Base-by-base conservation (phyloP, 768 basidiomycete species). In the Lactarius hatsudake region DNA sequence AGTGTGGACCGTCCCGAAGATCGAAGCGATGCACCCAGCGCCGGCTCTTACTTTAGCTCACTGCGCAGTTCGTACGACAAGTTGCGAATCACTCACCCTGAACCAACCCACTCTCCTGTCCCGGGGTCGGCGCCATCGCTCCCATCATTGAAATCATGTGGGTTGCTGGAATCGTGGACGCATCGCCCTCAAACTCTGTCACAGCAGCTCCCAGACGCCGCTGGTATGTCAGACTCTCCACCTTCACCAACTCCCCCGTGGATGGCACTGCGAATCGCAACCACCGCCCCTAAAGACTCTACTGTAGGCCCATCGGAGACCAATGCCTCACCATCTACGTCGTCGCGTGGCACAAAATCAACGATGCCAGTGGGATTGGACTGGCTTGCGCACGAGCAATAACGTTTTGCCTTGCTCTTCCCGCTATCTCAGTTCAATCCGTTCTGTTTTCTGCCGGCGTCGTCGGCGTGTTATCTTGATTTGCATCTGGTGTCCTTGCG, bases 131-230 rank as follows among this genome's bases (percentile, higher is more conserved):
- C 64, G 59, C 63, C 78, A 69, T 85, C 87, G 23, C 76, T 91
- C 66, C 90, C 90, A 38, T 91, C 90, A 43, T 78, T 91, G 62
- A 91, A 90, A 76, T 84, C 86, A 38, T 89, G 87, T 69, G 90
- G 90, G 26, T 79, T 91, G 55, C 78, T 91, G 48, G 88, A 90
- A 71, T 79, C 81, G 65, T 82, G 85, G 85, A 65, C 76, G 23
- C 56, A 66, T 53, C 62, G 40, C 26, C 62, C 40, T 43, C 69
- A 59, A 28, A 51, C 40, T 26, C 63, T 17, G 26, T 56, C 61
- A 56, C 59, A 63, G 23, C 51, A 26, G n/a, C 48, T 18, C 5
- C 48, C 53, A 36, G 48, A 64, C n/a, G 64, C 55, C 36, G 40
- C 36, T 64, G 62, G 65, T 53, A 70, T 57, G 53, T 58, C 62